A percentile compares a stretch with the other conserved stretches of the same genome.
Conservation (phyloP, 352 stramenopile species). For the Globisporangium yorkense region DNA sequence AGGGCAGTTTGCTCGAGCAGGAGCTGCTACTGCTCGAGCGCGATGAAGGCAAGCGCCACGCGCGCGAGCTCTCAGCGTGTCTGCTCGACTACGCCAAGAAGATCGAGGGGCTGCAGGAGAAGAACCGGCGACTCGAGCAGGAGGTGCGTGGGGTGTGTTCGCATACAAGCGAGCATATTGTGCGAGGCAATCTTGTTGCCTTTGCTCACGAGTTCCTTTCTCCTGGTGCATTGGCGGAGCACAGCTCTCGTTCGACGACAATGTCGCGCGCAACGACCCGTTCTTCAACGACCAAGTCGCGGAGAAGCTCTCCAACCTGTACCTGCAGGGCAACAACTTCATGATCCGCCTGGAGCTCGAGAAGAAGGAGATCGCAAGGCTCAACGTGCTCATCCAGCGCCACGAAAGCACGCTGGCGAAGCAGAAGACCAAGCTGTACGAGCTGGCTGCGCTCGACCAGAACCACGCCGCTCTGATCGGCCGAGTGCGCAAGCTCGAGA, state of each 20-base stretch:
- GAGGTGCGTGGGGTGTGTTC: constrained; percentile 31
- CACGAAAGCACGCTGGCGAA: constrained; percentile 50
- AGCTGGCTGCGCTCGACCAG: constrained; percentile 61
- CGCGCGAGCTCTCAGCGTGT: constrained; percentile 51
- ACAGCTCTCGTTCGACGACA: constrained; percentile 71
- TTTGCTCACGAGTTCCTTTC: too few species aligned
- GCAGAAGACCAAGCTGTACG: constrained; percentile 73
- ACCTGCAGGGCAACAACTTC: constrained; percentile 77
- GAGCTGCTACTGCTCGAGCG: constrained; percentile 62
- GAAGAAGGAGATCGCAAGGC: constrained; percentile 56
- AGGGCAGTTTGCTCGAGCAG: constrained; percentile 56
- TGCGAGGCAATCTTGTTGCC: too few species aligned
- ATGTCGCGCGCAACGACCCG: constrained; percentile 58
- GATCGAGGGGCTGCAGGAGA: constrained; percentile 68
- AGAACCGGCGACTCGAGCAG: constrained; percentile 71
- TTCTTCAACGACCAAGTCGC: constrained; percentile 70
- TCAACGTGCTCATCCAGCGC: constrained; percentile 66
- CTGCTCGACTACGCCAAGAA: constrained; percentile 73
- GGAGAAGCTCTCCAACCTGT: constrained; percentile 75
- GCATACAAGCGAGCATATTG: neutral
- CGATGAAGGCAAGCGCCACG: constrained; percentile 70
- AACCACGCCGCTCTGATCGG: constrained; percentile 58
- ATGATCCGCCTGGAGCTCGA: constrained; percentile 76
- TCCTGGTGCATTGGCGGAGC: too few species aligned
- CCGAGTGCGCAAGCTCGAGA: constrained; percentile 73